Evolutionary conservation across 2,329 filamentous ascomycete genomes (phyloP).

Genomic region (Sarocladiaceae sp.): DNA sequence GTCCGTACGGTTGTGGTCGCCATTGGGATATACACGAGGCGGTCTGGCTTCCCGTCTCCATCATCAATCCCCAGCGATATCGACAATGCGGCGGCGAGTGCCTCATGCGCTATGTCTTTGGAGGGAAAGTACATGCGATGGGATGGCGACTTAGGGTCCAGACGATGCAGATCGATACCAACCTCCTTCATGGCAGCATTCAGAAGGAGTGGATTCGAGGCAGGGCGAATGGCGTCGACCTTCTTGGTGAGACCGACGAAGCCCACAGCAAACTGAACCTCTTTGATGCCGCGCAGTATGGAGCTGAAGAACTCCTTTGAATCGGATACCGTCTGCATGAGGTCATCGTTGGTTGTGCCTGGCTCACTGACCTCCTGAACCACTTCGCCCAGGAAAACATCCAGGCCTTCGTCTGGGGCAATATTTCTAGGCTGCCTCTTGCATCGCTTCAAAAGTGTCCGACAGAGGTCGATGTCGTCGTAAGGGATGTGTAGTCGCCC

Average conservation of each 20-base stretch:
- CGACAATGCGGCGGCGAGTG: slow-evolving; percentile 84
- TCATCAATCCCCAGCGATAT: slow-evolving; percentile 90
- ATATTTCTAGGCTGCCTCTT: slow-evolving; percentile 22
- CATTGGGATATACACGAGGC: slow-evolving; percentile 93
- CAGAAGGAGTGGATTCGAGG: slow-evolving; percentile 68
- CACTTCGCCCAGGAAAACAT: slow-evolving; percentile 67
- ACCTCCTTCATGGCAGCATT: slow-evolving; percentile 96
- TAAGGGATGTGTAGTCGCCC: slow-evolving; percentile 87
- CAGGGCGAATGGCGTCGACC: slow-evolving; percentile 63
- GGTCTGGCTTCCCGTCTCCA: slow-evolving; percentile 78
- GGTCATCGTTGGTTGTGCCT: slow-evolving; percentile 59
- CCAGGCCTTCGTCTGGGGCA: slow-evolving; percentile 40
- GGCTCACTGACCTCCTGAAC: slow-evolving; percentile 69
- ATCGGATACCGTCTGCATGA: slow-evolving; percentile 82
- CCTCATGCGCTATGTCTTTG: slow-evolving; percentile 91
- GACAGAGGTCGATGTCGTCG: slow-evolving; percentile 72
- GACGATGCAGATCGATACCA: slow-evolving; percentile 83
- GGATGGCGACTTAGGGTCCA: slow-evolving; percentile 88
- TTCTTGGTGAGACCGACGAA: slow-evolving; percentile 84
- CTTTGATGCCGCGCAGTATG: slow-evolving; percentile 86
- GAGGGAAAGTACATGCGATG: slow-evolving; percentile 98
- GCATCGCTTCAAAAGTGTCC: slow-evolving; percentile 49
- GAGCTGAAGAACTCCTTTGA: slow-evolving; percentile 91
- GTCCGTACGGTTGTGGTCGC: slow-evolving; percentile 93
- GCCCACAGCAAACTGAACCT: slow-evolving; percentile 92